Base-by-base conservation (phyloP, 1,139 yeast genomes). In the Nakaseomyces kungkrabaensis region DNA sequence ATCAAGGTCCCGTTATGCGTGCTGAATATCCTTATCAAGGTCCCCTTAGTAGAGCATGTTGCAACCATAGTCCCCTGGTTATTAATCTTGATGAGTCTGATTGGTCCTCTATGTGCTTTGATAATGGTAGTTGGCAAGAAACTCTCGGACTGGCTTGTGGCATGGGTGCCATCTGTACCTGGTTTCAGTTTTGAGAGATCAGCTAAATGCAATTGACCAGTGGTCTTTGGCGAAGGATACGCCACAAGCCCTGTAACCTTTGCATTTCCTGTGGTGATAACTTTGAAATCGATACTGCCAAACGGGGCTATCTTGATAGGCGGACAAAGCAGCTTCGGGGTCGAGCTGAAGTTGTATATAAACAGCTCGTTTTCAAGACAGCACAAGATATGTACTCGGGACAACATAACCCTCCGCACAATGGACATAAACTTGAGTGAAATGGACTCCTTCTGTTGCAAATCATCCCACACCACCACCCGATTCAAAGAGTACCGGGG, bases 391-490 rank as follows among this genome's bases (percentile, higher is more conserved):
- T 89, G 71, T 27, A 83, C 78, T 51, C 96, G 73, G 7, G 95
- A 84, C 45, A 90, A 68, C 46, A 85, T 72, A 4, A 87, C 89
- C 58, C 85, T 82, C 49, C 84, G 68, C 2, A 90, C 82, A 0
- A 92, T 86, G 45, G 82, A 77, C 70, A 77, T 74, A 61, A 89
- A 88, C 63, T 85, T 94, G 51, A 90, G 69, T 33, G 78, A 76
- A 29, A 87, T 72, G n/a, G 90, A 85, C 43, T 81, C 82, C 58
- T 82, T 82, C 49, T 85, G 76, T 66, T 87, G 85, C 54, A 87
- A 67, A 64, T 90, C 97, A 67, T 90, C 97, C 96, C 97, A 90
- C 13, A 90, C 82, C 34, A 88, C 76, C 46, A 84, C 73, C 63
- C 85, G 85, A 67, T 87, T 87, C 57, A 78, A 75, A 1, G 96